These are phyloP conservation scores for Austroboletus olivaceoglutinosus DNA, from an alignment of 1,284 basidiomycete species.

Conservation along the genomic window DNA sequence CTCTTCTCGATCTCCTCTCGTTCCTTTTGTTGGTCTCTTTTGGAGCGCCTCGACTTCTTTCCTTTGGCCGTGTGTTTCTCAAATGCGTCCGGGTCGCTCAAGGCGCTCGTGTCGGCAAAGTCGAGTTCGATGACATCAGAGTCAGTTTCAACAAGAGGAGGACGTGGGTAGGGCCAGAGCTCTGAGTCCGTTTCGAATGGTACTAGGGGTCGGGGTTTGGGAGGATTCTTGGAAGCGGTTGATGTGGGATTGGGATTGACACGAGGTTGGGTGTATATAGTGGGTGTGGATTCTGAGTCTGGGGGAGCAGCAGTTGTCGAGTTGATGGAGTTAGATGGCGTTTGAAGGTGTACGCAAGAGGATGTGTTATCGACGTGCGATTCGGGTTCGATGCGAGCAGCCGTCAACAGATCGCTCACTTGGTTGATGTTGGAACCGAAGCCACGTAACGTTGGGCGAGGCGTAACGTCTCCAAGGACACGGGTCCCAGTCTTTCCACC, in stretches of 20 bases:
- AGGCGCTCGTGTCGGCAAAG: constrained; percentile 63
- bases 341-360: constrained; percentile 9
- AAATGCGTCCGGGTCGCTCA: constrained; percentile 61
- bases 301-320: background rate
- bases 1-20: constrained; percentile 57
- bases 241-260: too few species aligned
- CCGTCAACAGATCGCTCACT: constrained; percentile 31
- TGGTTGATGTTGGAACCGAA: constrained; percentile 36
- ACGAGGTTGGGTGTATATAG: constrained; percentile 18
- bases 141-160: constrained; percentile 38
- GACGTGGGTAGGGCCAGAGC: constrained; percentile 63
- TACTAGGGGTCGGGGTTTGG: constrained; percentile 38
- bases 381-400: constrained; percentile 23
- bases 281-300: constrained; percentile 10
- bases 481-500: constrained; percentile 15
- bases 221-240: constrained; percentile 12
- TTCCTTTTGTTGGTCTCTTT: constrained; percentile 41
- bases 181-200: constrained; percentile 61
- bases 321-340: background rate
- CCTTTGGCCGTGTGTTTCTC: constrained; percentile 26
- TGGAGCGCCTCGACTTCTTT: constrained; percentile 38
- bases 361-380: constrained; percentile 4
- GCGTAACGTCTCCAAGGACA: constrained; percentile 49
- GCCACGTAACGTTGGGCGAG: constrained; percentile 41
- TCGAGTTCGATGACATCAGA: constrained; percentile 67